Evolutionary conservation across 164 flowering plant genomes (phyloP).

Genomic region (Buxus sempervirens): DNA sequence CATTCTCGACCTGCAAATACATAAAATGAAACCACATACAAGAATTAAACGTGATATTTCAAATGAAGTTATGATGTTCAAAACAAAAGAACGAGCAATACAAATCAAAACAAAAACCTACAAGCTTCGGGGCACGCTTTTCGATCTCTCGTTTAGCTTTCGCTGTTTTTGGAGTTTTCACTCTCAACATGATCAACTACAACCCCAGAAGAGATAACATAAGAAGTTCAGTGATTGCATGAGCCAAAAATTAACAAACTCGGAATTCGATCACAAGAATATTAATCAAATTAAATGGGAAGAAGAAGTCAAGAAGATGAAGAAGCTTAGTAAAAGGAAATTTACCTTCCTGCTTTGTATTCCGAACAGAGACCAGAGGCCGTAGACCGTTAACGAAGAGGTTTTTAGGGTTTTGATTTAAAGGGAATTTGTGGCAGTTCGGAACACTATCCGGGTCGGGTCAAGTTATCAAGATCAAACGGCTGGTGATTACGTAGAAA

Average conservation of each 20-base stretch:
- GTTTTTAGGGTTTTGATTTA: too few relatives aligned
- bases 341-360: too few relatives aligned
- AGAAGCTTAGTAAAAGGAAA: too few relatives aligned
- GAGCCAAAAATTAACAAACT: background rate
- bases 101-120: conserved; percentile 10
- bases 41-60: background rate
- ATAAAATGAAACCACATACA: background rate
- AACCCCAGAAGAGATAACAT: conserved; percentile 6
- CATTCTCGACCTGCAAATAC: conserved; percentile 60
- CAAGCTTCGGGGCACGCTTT: conserved; percentile 54
- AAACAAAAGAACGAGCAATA: background rate
- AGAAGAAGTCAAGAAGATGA: too few relatives aligned
- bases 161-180: conserved; percentile 32
- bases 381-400: too few relatives aligned
- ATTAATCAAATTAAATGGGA: too few relatives aligned
- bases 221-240: background rate
- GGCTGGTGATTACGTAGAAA: too few relatives aligned
- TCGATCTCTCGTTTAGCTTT: conserved; percentile 43
- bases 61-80: background rate
- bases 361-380: too few relatives aligned
- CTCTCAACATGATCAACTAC: conserved; percentile 29
- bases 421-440: too few relatives aligned
- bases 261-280: too few relatives aligned
- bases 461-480: too few relatives aligned
- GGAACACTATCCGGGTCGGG: too few relatives aligned